Evolutionary conservation across 164 flowering plant genomes (phyloP).

Genomic region (Kingdonia uniflora): DNA sequence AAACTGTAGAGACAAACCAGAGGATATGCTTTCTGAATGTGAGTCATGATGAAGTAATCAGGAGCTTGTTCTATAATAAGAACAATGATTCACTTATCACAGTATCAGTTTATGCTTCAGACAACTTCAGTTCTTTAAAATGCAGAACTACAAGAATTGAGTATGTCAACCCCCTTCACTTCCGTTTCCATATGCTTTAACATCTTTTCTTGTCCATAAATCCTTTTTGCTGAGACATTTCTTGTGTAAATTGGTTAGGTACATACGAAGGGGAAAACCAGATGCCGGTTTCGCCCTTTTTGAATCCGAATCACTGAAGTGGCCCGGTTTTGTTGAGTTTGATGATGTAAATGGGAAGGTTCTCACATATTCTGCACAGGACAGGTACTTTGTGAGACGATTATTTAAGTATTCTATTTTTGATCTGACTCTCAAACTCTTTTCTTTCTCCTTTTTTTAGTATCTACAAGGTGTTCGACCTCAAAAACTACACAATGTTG

Average conservation of each 20-base stretch:
- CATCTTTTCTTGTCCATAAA: background rate
- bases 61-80: constrained; percentile 94
- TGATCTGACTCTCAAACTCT: background rate
- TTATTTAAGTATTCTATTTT: background rate
- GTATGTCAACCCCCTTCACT: constrained; percentile 26
- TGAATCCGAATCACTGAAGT: constrained; percentile 23
- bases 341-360: constrained; percentile 29
- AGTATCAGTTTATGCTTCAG: constrained; percentile 98
- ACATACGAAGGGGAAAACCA: constrained; percentile 77
- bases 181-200: background rate
- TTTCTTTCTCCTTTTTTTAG: constrained; percentile 5
- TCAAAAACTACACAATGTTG: constrained; percentile 73
- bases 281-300: constrained; percentile 23
- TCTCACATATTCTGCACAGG: constrained; percentile 27
- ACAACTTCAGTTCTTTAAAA: constrained; percentile 94
- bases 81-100: constrained; percentile 97
- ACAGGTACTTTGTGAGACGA: constrained; percentile 9
- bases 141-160: constrained; percentile 97
- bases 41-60: constrained; percentile 86
- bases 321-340: constrained; percentile 31
- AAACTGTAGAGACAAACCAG: constrained; percentile 65
- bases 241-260: constrained; percentile 25
- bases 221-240: background rate
- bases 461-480: constrained; percentile 26
- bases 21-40: constrained; percentile 94